Conservation (phyloP, 345 rosid species). For the Heritiera littoralis region DNA sequence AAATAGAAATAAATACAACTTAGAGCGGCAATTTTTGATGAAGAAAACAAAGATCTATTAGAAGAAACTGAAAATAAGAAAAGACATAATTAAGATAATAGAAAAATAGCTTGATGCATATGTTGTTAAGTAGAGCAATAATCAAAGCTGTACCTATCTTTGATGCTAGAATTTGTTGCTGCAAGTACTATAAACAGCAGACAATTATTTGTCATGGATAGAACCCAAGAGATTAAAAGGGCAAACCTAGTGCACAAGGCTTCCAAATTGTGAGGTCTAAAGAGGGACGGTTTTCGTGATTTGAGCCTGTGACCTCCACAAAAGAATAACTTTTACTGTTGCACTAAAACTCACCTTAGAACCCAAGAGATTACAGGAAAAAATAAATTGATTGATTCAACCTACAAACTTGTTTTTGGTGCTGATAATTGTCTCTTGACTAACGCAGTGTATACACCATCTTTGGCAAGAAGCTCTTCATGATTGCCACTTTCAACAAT, state of each 20-base stretch:
- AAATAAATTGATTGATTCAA: not conserved
- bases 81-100: not conserved
- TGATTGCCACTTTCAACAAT: slow-evolving; percentile 55
- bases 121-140: not conserved
- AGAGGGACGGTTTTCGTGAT: too few species aligned
- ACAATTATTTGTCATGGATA: not conserved
- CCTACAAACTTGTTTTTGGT: slow-evolving; percentile 22
- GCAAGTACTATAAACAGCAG: too few species aligned
- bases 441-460: slow-evolving; percentile 52
- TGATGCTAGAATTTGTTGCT: not conserved
- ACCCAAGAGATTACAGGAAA: not conserved
- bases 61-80: too few species aligned
- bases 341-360: too few species aligned
- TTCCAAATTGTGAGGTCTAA: too few species aligned
- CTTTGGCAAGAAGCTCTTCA: slow-evolving; percentile 43
- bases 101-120: not conserved
- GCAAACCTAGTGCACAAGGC: too few species aligned
- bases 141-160: not conserved
- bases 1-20: too few species aligned
- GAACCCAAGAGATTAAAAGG: not conserved
- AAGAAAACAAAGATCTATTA: too few species aligned
- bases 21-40: too few species aligned
- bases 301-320: too few species aligned
- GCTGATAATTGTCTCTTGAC: slow-evolving; percentile 33
- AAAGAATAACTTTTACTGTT: too few species aligned